Conservation (phyloP, 176 grass and related monocot species). For the Stipa capillata region DNA sequence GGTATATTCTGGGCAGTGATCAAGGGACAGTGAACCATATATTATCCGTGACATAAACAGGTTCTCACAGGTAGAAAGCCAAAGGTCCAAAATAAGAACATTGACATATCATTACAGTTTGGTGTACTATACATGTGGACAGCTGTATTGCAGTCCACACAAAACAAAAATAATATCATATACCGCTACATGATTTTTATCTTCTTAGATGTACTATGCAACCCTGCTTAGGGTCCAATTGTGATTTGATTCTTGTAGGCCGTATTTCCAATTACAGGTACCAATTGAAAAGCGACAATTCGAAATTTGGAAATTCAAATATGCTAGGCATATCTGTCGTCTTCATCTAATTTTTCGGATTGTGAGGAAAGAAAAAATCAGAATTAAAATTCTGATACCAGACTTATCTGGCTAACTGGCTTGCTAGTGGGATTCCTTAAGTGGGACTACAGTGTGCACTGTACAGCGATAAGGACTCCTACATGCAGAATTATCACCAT, state of each 20-base stretch:
- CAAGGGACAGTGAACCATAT: not conserved
- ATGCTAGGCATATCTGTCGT: not conserved
- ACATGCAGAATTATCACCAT: constrained; percentile 3
- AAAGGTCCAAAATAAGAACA: not conserved
- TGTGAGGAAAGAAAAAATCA: not conserved
- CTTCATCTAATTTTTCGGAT: not conserved
- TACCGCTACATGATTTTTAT: not conserved
- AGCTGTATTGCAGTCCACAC: not conserved
- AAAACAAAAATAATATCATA: not conserved
- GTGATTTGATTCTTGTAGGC: not conserved
- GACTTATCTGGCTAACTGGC: not conserved
- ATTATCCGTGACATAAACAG: not conserved
- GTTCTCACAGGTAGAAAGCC: not conserved
- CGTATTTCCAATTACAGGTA: not conserved
- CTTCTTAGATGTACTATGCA: not conserved
- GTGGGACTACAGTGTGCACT: not conserved
- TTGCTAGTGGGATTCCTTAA: not conserved
- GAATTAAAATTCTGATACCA: not conserved
- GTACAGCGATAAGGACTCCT: not conserved
- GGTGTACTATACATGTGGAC: not conserved
- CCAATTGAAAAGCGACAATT: not conserved
- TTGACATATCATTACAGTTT: not conserved
- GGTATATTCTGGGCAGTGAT: not conserved
- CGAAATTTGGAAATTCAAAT: not conserved
- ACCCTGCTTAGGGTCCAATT: not conserved